Base-by-base conservation (phyloP, 805 yeast genomes). In the Pichia deserticola region DNA sequence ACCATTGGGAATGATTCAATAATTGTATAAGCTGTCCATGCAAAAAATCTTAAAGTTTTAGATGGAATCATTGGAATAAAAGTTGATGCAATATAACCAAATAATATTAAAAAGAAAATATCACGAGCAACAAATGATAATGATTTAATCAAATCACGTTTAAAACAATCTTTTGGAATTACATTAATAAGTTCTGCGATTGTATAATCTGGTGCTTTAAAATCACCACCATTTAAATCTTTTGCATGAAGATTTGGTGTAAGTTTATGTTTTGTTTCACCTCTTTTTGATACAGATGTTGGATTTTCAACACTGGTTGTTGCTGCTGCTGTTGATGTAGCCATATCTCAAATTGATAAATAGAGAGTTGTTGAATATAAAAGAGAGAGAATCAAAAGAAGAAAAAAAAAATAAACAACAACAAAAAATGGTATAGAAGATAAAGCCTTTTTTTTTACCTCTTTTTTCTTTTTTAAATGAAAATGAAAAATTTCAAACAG, bases 121-220 rank as follows among this genome's bases (percentile, higher is more conserved):
- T 80, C 86, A 57, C 85, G 70, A 48, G 64, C 65, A 27, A 79
- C 84, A 51, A 76, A 80, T 40, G 69, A 70, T 44, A 80, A 59
- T 4, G 84, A 78, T 54, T 68, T 71, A 39, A 68, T 53, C 46
- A 77, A 63, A 20, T 76, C 69, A 67, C 84, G 73, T 54, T 80
- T 75, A 57, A 78, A 80, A 58, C 86, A 80, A 54, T 78, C 79
- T 53, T 75, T 73, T 55, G 86, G 86, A 56, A 80, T 79, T 36
- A 79, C 80, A 45, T 71, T 68, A 51, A 80, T 66, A 47, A 80
- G 72, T 51, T 79, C 82, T 63, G 75, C 76, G 60, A 80, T 79
- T 52, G 82, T 67, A 66, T 68, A 80, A 57, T 80, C 82, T n/a
- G 86, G 86, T 5, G 75, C 85, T 46, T 72, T 70, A 62, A 79